Evolutionary conservation across 345 rosid genomes (phyloP), one percentile per base, ranked within the genome.

Genomic region (Pelargonium nanum): DNA sequence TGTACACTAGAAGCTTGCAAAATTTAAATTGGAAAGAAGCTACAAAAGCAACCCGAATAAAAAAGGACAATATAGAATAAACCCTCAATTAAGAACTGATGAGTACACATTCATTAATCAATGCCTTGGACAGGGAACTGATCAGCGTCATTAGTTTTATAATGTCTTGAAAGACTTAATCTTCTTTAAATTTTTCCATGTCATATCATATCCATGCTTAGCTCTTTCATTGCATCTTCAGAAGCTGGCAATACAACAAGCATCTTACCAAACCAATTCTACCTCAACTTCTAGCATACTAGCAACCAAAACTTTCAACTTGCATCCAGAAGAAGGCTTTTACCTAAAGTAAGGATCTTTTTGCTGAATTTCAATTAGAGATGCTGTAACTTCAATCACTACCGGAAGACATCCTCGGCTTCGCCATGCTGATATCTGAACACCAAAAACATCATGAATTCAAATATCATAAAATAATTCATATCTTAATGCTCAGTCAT

Each of bases 361-460:
- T 62, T 70, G 93, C 62, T 82, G 96, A 71, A 82, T 83, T 70
- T 82, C 95, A 72, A 90, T 23, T 28, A 94, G 78, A 0, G 95
- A 79, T 72, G 94, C 85, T 1, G 97, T 88, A 22, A 85, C 93
- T 76, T 94, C 97, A 26, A 90, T 75, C 20, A 80, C 84, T 58
- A 74, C 91, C 0, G 96, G 96, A 57, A 90, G 74, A 61, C 83
- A 81, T 30, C 97, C 99, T 79, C 95, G 78, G 63, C 88, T 80
- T 70, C 86, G 75, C 97, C 97, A 94, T 17, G 95, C 85, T 0
- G 75, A 76, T 65, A 90, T 75, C 96, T 87, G 61, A 22, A 55
- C 19, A 55, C 26, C 53, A 50, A 50, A 12, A 25, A 55, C 26
- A 7, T 22, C 26, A 22, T 6, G 1, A 25, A 19, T 5, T 55